Conservation (phyloP, 139 green algal species). For the Eudorina sp. region DNA sequence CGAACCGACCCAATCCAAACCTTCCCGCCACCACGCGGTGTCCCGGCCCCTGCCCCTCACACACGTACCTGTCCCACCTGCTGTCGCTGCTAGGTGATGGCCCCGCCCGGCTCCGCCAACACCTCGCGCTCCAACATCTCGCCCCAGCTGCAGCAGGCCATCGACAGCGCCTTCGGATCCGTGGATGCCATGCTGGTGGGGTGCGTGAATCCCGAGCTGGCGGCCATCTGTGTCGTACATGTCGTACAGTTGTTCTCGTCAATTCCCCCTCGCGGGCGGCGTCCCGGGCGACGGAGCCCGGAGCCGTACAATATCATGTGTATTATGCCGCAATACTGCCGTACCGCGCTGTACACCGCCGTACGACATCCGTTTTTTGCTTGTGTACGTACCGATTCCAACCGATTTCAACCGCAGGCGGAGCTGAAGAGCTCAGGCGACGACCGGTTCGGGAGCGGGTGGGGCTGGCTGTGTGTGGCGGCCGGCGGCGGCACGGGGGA, state of each 20-base stretch:
- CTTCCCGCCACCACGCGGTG: neutral
- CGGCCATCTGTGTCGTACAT: neutral
- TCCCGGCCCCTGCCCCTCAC: neutral
- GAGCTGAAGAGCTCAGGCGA: neutral
- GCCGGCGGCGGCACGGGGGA: conserved; percentile 52
- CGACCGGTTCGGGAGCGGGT: conserved; percentile 74
- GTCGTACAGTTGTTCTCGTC: neutral
- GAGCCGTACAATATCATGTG: neutral
- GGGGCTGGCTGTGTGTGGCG: conserved; percentile 85
- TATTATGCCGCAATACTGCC: neutral
- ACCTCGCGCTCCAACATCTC: conserved; percentile 28
- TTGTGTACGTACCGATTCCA: no score
- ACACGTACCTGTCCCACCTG: no score
- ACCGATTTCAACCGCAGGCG: neutral
- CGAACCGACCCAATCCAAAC: no score
- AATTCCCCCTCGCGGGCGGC: neutral
- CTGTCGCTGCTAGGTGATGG: conserved; percentile 14
- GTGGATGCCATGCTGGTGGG: conserved; percentile 67
- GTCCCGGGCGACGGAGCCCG: no score
- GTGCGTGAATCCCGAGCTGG: neutral
- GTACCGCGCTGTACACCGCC: neutral
- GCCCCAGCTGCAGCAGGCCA: conserved; percentile 62
- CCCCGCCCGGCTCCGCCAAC: neutral
- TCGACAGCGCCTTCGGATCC: conserved; percentile 65
- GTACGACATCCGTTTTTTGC: no score